Percentiles rank a stretch among this genome's conserved stretches.
These are phyloP conservation scores for Lumnitzera littorea DNA, from an alignment of 345 rosid genomes.

Conservation along the genomic window DNA sequence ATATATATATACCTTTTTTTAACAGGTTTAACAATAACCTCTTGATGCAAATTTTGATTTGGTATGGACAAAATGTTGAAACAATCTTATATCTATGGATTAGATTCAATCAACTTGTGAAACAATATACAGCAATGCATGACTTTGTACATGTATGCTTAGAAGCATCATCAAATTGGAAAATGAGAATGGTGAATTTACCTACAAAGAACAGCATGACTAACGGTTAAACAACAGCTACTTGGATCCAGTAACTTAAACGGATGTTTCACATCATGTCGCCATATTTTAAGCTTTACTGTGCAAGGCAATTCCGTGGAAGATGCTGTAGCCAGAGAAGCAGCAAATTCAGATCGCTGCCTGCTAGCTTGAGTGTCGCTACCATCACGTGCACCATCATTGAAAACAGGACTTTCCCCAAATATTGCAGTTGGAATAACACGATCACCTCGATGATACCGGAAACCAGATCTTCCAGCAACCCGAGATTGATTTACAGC, in stretches of 20 bases:
- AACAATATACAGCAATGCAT: no score
- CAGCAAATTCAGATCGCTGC: slow-evolving; percentile 66
- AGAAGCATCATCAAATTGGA: neutral
- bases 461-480: slow-evolving; percentile 31
- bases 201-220: slow-evolving; percentile 99
- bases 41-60: no score
- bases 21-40: no score
- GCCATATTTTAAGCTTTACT: slow-evolving; percentile 86
- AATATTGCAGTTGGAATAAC: slow-evolving; percentile 14
- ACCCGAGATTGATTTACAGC: slow-evolving; percentile 16
- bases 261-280: slow-evolving; percentile 70
- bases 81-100: no score
- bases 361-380: slow-evolving; percentile 52
- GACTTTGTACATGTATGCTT: no score
- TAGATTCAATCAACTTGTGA: no score
- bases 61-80: no score
- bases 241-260: slow-evolving; percentile 51
- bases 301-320: slow-evolving; percentile 97
- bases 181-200: slow-evolving; percentile 16
- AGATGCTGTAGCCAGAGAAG: slow-evolving; percentile 68
- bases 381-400: slow-evolving; percentile 17
- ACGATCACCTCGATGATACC: slow-evolving; percentile 25
- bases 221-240: slow-evolving; percentile 63
- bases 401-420: slow-evolving; percentile 22
- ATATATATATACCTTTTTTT: no score